phyloP scores from a whole-genome alignment of 2,329 filamentous ascomycete genomes.

The Claviceps monticola region DNA sequence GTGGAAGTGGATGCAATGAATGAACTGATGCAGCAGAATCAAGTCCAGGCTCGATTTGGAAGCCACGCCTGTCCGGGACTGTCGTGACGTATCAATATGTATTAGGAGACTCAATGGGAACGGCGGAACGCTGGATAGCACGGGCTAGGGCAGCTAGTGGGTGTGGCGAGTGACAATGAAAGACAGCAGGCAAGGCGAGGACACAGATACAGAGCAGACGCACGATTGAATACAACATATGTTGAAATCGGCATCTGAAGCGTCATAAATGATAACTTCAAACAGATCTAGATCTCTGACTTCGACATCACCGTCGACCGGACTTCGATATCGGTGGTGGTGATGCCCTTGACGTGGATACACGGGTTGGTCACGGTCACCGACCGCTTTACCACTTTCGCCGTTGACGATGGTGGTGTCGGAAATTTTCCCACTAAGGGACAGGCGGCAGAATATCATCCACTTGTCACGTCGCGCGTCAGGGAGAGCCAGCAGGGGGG shows the following conservation, averaged over 20 bases:
- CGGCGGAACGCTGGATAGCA: slow-evolving; percentile 1
- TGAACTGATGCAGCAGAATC: not conserved
- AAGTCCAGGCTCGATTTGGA: not conserved
- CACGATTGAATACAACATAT: not conserved
- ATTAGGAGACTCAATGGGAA: not conserved
- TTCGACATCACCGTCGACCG: no score
- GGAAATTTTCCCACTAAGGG: not conserved
- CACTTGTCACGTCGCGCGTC: not conserved
- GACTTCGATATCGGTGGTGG: no score
- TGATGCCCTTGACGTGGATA: no score
- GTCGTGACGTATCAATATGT: slow-evolving; percentile 6
- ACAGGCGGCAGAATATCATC: not conserved
- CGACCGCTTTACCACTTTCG: no score
- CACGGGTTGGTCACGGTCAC: no score
- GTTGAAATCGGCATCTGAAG: no score
- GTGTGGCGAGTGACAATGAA: not conserved
- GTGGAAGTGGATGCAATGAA: not conserved
- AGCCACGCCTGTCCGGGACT: not conserved
- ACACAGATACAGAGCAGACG: not conserved
- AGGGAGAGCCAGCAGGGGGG: not conserved
- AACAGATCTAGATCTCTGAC: no score
- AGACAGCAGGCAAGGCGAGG: not conserved
- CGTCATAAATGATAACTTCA: no score
- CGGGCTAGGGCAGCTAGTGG: slow-evolving; percentile 1
- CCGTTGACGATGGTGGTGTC: no score